phyloP scores from a whole-genome alignment of 1,284 basidiomycete species.

The Cryptococcus sp. region DNA sequence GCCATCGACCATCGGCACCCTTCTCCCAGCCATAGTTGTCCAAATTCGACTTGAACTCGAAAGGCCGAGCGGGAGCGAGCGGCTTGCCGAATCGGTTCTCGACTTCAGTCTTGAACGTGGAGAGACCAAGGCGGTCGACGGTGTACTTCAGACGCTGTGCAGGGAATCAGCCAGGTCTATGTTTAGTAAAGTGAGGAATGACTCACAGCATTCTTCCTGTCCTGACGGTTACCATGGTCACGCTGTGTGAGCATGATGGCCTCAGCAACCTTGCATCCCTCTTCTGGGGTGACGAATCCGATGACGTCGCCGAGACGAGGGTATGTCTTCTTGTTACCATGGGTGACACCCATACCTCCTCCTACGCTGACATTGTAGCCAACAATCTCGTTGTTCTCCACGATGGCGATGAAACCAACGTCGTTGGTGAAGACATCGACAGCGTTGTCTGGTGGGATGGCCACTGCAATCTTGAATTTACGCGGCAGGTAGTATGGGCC shows the following conservation, averaged over 20 bases:
- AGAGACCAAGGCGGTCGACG: constrained; percentile 88
- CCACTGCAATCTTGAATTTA: constrained; percentile 98
- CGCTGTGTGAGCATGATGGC: constrained; percentile 91
- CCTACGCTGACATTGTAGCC: constrained; percentile 91
- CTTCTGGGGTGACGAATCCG: constrained; percentile 88
- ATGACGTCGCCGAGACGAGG: constrained; percentile 85
- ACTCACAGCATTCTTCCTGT: constrained; percentile 67
- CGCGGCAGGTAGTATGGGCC: constrained; percentile 96
- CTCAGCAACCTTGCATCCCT: constrained; percentile 85
- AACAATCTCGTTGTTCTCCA: constrained; percentile 70
- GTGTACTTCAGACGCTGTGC: constrained; percentile 84
- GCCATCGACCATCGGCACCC: constrained; percentile 84
- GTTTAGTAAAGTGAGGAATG: not conserved
- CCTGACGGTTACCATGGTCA: constrained; percentile 91
- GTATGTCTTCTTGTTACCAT: constrained; percentile 98
- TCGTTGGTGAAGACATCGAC: constrained; percentile 96
- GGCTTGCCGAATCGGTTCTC: constrained; percentile 84
- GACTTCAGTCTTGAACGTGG: constrained; percentile 83
- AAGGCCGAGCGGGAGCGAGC: constrained; percentile 72
- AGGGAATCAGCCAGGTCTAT: not conserved
- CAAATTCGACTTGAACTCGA: constrained; percentile 83
- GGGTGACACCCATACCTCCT: constrained; percentile 99
- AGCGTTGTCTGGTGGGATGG: constrained; percentile 95
- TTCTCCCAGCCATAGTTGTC: constrained; percentile 93
- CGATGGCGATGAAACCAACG: constrained; percentile 90